These are phyloP conservation scores for Atkinsonella texensis DNA, from an alignment of 2,329 filamentous ascomycete genomes.

Conservation along the genomic window DNA sequence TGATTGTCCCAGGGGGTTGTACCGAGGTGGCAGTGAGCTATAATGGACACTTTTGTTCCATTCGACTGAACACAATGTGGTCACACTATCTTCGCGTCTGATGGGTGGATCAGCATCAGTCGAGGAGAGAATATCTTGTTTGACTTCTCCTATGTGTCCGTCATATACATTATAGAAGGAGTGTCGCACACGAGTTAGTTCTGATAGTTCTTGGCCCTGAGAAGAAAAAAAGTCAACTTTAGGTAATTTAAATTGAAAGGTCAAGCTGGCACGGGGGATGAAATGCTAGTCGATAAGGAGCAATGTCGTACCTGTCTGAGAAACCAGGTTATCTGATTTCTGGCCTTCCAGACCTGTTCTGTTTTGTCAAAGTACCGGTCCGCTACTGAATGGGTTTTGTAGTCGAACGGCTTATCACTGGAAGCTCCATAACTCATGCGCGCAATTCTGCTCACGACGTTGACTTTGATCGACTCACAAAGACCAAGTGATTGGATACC, in stretches of 20 bases:
- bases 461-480: constrained; percentile 3
- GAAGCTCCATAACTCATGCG: constrained; percentile 17
- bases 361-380: constrained; percentile 10
- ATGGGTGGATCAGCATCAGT: neutral
- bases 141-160: neutral
- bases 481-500: constrained; percentile 9
- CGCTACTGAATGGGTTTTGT: neutral
- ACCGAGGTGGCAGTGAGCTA: too few relatives aligned
- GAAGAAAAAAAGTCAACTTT: neutral
- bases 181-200: neutral
- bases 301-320: constrained; percentile 3
- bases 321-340: constrained; percentile 19
- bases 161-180: neutral
- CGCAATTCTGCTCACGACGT: constrained; percentile 14
- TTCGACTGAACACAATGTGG: too few relatives aligned
- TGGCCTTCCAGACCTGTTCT: neutral
- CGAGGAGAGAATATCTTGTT: neutral
- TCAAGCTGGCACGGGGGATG: too few relatives aligned
- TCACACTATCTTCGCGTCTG: neutral
- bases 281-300: too few relatives aligned
- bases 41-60: too few relatives aligned
- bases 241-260: neutral
- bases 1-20: too few relatives aligned
- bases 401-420: neutral
- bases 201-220: constrained; percentile 1